These are phyloP conservation scores for Tanacetum coccineum DNA, from an alignment of 129 eudicot species.

Conservation along the genomic window DNA sequence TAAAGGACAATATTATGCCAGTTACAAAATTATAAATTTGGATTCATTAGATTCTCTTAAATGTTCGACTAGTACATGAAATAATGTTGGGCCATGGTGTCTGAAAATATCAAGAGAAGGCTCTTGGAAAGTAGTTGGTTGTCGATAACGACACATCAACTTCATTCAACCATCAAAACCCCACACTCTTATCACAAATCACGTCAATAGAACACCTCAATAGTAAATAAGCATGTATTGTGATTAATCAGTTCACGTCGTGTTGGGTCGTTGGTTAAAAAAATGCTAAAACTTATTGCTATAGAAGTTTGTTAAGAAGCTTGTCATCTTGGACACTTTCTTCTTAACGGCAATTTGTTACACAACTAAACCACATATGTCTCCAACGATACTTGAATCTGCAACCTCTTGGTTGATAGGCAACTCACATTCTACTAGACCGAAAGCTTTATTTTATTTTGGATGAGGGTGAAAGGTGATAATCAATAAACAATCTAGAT, in stretches of 20 bases:
- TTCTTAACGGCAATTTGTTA: no score
- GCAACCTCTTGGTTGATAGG: no score
- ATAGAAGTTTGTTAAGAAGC: not conserved
- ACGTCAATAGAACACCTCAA: not conserved
- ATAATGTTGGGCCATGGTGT: conserved; percentile 13
- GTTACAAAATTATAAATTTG: no score
- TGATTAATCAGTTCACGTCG: not conserved
- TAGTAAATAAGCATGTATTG: not conserved
- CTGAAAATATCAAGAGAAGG: conserved; percentile 21
- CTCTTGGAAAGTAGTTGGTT: conserved; percentile 15
- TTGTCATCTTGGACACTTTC: no score
- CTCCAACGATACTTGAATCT: no score
- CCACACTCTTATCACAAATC: conserved; percentile 20
- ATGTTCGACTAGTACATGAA: conserved; percentile 6
- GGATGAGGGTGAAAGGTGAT: no score
- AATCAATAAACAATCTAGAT: no score
- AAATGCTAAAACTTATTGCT: no score
- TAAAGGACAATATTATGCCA: no score
- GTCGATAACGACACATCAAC: conserved; percentile 13
- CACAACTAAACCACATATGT: no score
- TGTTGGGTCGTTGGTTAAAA: not conserved
- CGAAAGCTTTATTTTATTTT: no score
- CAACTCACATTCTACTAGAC: no score
- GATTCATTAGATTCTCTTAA: not conserved
- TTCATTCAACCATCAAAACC: conserved; percentile 9